phyloP scores from a whole-genome alignment of 768 basidiomycete species.

The Mycena pura region DNA sequence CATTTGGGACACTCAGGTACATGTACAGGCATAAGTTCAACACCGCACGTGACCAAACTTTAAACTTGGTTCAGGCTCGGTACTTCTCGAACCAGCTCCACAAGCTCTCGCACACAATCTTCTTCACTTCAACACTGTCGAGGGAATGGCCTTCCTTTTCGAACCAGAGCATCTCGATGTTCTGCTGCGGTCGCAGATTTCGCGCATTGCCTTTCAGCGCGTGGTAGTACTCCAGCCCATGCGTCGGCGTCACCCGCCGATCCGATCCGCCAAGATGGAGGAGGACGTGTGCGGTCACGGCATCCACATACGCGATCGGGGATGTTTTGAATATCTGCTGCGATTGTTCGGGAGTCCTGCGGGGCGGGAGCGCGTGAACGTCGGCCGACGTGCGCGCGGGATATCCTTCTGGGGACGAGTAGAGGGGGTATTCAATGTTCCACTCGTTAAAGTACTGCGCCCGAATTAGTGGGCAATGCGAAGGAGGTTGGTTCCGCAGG shows the following conservation, averaged over 20 bases:
- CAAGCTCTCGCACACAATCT: conserved; percentile 57
- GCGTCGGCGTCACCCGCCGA: conserved; percentile 65
- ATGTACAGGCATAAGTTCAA: no score
- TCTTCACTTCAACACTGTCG: conserved; percentile 68
- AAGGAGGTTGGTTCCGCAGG: background rate
- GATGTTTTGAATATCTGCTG: conserved; percentile 53
- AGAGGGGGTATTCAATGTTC: conserved; percentile 49
- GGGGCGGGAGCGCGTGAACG: conserved; percentile 28
- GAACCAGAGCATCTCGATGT: conserved; percentile 66
- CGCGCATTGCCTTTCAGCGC: conserved; percentile 55
- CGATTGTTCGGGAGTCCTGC: conserved; percentile 50
- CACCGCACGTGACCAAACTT: no score
- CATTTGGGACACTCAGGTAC: no score
- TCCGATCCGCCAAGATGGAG: conserved; percentile 68
- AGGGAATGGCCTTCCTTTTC: conserved; percentile 68
- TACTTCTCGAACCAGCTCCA: conserved; percentile 54
- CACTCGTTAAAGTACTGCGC: conserved; percentile 50
- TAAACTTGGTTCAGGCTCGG: conserved; percentile 4
- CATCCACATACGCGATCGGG: conserved; percentile 61
- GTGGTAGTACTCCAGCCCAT: conserved; percentile 71
- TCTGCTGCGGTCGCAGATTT: conserved; percentile 23
- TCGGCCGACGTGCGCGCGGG: conserved; percentile 1
- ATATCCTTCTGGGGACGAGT: conserved; percentile 35
- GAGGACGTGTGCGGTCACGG: conserved; percentile 59
- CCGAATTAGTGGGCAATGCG: no score